Conservation (phyloP, 2,329 filamentous ascomycete species). For the Hypoxylon sp. region DNA sequence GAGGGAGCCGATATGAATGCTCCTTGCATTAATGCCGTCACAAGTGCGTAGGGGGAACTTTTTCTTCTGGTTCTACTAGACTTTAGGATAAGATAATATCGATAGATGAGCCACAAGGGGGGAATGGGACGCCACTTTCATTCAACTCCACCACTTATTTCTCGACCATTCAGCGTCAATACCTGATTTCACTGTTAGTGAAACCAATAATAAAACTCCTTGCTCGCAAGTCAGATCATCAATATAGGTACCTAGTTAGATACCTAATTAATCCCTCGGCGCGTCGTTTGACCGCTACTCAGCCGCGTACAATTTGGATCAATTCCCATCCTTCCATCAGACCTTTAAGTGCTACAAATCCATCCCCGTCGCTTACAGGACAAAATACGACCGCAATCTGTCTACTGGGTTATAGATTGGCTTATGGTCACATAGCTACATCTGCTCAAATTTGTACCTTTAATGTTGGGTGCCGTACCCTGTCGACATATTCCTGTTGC, state of each 20-base stretch:
- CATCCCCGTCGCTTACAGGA: slow-evolving; percentile 32
- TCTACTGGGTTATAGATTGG: slow-evolving; percentile 4
- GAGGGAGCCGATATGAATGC: slow-evolving; percentile 21
- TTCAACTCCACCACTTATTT: slow-evolving; percentile 9
- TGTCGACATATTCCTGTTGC: slow-evolving; percentile 18
- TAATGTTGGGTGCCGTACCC: slow-evolving; percentile 13
- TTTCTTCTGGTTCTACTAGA: background rate
- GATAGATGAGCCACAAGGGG: slow-evolving; percentile 33
- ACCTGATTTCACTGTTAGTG: slow-evolving; percentile 17
- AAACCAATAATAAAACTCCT: slow-evolving; percentile 27
- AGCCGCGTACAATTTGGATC: slow-evolving; percentile 24
- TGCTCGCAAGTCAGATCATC: slow-evolving; percentile 19
- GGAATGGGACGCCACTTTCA: slow-evolving; percentile 26
- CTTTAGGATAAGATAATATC: slow-evolving; percentile 16
- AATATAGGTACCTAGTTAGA: background rate
- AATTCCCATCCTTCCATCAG: slow-evolving; percentile 24
- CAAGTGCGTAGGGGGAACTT: slow-evolving; percentile 1
- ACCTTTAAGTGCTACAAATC: slow-evolving; percentile 34
- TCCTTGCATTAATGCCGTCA: slow-evolving; percentile 25
- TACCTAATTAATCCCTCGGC: slow-evolving; percentile 33
- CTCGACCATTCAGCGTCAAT: slow-evolving; percentile 13
- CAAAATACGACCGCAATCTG: slow-evolving; percentile 32
- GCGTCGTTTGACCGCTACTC: slow-evolving; percentile 42
- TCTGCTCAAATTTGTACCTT: slow-evolving; percentile 14
- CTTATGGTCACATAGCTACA: slow-evolving; percentile 7